Evolutionary conservation across 2,329 filamentous ascomycete genomes (phyloP).

Genomic region (Venturia oleaginea): DNA sequence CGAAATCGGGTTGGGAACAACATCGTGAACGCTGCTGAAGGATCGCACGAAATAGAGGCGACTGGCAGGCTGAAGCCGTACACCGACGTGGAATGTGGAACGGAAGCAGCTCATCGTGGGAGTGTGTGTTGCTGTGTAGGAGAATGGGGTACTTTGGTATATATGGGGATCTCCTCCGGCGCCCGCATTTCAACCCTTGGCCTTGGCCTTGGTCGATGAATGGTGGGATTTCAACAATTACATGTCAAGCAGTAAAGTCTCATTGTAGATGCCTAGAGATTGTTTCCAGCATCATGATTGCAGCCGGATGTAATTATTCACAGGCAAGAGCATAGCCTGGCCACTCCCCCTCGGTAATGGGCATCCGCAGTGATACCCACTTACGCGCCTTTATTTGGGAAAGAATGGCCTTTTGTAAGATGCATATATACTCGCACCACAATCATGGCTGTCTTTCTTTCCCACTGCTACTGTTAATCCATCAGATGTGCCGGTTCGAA

Average conservation of each 20-base stretch:
- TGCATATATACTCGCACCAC: not conserved
- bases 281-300: no score
- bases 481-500: slow-evolving; percentile 14
- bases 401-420: not conserved
- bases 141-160: not conserved
- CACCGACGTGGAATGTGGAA: slow-evolving; percentile 9
- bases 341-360: no score
- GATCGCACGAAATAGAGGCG: not conserved
- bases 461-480: not conserved
- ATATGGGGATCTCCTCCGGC: not conserved
- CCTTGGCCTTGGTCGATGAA: not conserved
- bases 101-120: slow-evolving; percentile 10
- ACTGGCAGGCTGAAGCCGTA: slow-evolving; percentile 10
- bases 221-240: slow-evolving; percentile 4
- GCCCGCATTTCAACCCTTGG: not conserved
- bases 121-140: not conserved
- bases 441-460: not conserved
- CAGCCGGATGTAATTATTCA: no score
- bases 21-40: slow-evolving; percentile 14
- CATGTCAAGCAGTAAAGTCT: no score
- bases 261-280: no score
- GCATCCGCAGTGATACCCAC: not conserved
- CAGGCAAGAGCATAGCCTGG: no score
- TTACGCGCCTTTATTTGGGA: not conserved
- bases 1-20: slow-evolving; percentile 12